These are phyloP conservation scores for Dothiorella sarmentorum DNA, from an alignment of 2,329 filamentous ascomycete genomes.

Conservation along the genomic window DNA sequence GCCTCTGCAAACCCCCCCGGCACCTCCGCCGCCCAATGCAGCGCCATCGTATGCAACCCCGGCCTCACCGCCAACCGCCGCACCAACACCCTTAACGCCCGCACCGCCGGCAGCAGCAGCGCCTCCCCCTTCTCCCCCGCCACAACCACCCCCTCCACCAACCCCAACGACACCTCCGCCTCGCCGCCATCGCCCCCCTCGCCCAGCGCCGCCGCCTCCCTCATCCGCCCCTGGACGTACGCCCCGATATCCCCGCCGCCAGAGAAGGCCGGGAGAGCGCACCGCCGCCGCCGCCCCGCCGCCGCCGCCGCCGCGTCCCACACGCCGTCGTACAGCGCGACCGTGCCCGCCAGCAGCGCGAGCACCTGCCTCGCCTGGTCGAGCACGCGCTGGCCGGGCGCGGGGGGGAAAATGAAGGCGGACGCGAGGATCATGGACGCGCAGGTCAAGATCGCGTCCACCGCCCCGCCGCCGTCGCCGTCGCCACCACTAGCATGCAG, in stretches of 20 bases:
- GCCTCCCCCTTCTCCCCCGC: too few species aligned
- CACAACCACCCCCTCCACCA: neutral
- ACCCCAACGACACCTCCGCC: neutral
- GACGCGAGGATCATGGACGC: neutral
- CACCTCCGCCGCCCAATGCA: neutral
- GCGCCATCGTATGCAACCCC: neutral
- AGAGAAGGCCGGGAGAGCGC: neutral
- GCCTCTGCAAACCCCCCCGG: neutral
- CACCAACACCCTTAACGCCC: neutral
- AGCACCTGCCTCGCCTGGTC: neutral
- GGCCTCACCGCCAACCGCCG: neutral
- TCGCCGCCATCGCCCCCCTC: neutral
- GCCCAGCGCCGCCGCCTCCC: neutral
- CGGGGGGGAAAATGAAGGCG: conserved; percentile 2
- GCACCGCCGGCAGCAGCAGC: neutral
- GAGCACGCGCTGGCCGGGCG: neutral
- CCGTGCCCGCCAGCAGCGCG: neutral
- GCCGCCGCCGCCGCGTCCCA: too few species aligned
- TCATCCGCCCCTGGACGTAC: neutral
- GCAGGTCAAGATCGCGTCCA: neutral
- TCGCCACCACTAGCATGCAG: neutral
- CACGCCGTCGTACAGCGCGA: neutral
- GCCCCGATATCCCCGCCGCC: neutral
- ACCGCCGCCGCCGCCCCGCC: too few species aligned
- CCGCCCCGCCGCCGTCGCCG: neutral